These are phyloP conservation scores for Thalassiosira exigua DNA, from an alignment of 352 stramenopile genomes.

Conservation along the genomic window DNA sequence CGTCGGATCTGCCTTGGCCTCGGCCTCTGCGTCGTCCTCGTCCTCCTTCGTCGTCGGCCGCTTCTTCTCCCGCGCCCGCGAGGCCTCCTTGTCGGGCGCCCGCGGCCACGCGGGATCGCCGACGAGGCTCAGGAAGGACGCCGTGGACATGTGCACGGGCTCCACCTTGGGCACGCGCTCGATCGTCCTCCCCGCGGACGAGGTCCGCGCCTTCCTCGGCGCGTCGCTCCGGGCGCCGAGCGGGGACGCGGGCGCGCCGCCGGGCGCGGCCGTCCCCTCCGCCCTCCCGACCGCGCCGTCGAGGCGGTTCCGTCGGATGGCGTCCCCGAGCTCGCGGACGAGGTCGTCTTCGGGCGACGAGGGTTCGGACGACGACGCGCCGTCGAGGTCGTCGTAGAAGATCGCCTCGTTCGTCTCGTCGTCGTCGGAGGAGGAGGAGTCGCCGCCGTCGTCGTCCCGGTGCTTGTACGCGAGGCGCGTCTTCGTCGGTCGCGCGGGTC, in stretches of 20 bases:
- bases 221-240: slow-evolving; percentile 9
- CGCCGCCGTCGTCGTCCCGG: neutral
- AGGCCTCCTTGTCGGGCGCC: no score
- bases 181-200: slow-evolving; percentile 23
- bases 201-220: slow-evolving; percentile 11
- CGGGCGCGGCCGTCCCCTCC: neutral
- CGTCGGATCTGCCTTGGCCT: neutral
- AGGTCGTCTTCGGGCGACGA: neutral
- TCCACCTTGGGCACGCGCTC: slow-evolving; percentile 22
- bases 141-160: slow-evolving; percentile 11
- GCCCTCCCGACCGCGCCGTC: no score
- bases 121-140: slow-evolving; percentile 16
- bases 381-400: neutral
- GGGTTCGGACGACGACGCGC: neutral
- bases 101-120: neutral
- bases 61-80: neutral
- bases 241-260: neutral
- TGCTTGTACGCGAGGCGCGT: neutral
- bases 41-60: neutral
- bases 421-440: no score
- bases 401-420: neutral
- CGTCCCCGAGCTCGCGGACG: neutral
- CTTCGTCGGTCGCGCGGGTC: neutral
- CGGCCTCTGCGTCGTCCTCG: neutral
- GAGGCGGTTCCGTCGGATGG: no score